These are phyloP conservation scores for Saccharum spontaneum DNA, from an alignment of 176 grass and related monocot species.

Conservation along the genomic window DNA sequence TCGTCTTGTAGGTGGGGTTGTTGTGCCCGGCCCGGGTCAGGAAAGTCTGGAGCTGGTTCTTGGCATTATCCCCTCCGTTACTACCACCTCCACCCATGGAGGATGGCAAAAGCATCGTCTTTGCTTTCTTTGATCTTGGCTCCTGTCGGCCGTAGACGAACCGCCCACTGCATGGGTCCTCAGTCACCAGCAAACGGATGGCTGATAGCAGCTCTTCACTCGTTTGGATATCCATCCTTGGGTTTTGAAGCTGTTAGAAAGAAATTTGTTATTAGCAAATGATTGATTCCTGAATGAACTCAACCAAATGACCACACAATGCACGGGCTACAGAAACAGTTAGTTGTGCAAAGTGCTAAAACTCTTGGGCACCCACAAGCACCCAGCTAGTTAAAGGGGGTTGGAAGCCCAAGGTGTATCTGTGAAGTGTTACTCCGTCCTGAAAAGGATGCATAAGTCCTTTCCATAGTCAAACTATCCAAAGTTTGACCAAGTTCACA, in stretches of 20 bases:
- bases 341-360: neutral
- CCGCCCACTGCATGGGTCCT: slow-evolving; percentile 80
- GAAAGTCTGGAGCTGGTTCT: slow-evolving; percentile 71
- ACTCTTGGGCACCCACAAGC: neutral
- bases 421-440: neutral
- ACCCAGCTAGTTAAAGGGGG: neutral
- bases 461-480: neutral
- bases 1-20: slow-evolving; percentile 80
- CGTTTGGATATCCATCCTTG: slow-evolving; percentile 75
- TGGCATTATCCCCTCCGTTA: slow-evolving; percentile 65
- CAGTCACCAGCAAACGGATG: slow-evolving; percentile 66
- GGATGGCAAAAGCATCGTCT: slow-evolving; percentile 38
- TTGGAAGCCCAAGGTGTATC: neutral
- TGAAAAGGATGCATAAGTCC: neutral
- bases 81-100: slow-evolving; percentile 48
- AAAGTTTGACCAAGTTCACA: too few species aligned
- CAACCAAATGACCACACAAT: neutral
- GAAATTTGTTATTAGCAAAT: neutral
- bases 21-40: slow-evolving; percentile 59
- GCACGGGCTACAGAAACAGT: neutral
- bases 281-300: neutral
- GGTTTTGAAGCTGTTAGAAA: slow-evolving; percentile 73
- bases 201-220: slow-evolving; percentile 86
- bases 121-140: slow-evolving; percentile 59
- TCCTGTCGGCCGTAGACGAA: slow-evolving; percentile 86